Base-by-base conservation (phyloP, 306 rosid genomes). In the Gynostemma pentaphyllum region DNA sequence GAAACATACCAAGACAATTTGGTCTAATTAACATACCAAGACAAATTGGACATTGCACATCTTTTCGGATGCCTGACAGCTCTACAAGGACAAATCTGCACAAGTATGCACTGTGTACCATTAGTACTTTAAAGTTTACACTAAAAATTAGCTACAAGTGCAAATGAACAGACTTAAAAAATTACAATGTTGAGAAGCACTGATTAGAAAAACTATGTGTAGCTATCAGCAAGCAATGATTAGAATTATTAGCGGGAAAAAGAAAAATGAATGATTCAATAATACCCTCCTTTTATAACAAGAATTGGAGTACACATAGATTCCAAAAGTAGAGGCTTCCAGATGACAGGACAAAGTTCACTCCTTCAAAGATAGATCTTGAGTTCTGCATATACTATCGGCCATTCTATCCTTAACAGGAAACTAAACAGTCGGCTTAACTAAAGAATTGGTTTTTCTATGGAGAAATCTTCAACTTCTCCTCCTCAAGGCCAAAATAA, bases 1-100 rank as follows among this genome's bases (percentile, higher is more conserved):
- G 34, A 71, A 78, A 73, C 66, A 69, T 80, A 90, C 97, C 97
- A 13, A 90, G 97, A 78, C 97, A 90, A 79, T 86, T 90, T 57
- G 97, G 97, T n/a, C n/a, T n/a, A n/a, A n/a, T n/a, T n/a, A 78
- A 73, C 66, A 69, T 80, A 90, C 97, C 97, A 13, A 90, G 97
- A 78, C 97, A 90, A 79, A 90, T 90, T 57, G 97, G 97, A 75
- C 97, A 90, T 66, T 90, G 95, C 49, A 90, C 94, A 75, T 90
- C 97, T 75, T 84, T 90, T 1, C 95, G 94, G 67, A 90, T 71
- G 45, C 81, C 87, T 23, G 53, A 69, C 52, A 90, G 83, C 72
- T 81, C 85, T 3, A 86, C 84, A 51, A 49, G 59, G 70, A 84
- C 69, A 70, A 62, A 90, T 65, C 95, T 90, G 90, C 85, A 70